Conservation (phyloP, 805 yeast genomes). For the Lipomyces kockii region DNA sequence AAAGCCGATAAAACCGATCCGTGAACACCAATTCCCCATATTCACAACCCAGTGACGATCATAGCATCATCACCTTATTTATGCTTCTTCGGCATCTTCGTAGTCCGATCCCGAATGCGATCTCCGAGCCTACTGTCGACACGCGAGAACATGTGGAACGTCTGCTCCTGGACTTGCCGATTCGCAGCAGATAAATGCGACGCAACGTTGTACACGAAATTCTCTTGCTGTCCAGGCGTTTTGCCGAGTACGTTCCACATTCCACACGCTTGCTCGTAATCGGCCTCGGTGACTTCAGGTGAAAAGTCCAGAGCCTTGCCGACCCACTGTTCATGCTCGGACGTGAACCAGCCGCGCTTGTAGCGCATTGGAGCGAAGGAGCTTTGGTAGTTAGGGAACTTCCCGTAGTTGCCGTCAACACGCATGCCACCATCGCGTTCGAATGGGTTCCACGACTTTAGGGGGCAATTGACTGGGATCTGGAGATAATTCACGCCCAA, state of each 20-base stretch:
- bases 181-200: slow-evolving; percentile 71
- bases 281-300: slow-evolving; percentile 58
- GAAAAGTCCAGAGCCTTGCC: slow-evolving; percentile 81
- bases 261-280: slow-evolving; percentile 75
- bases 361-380: slow-evolving; percentile 39
- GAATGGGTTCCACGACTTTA: slow-evolving; percentile 48
- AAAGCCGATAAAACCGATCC: background rate
- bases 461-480: slow-evolving; percentile 71
- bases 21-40: background rate
- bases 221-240: slow-evolving; percentile 80
- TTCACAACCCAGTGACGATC: background rate
- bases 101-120: slow-evolving; percentile 52
- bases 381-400: slow-evolving; percentile 53
- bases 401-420: slow-evolving; percentile 54
- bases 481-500: slow-evolving; percentile 71
- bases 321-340: slow-evolving; percentile 77
- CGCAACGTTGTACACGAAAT: slow-evolving; percentile 82
- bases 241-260: slow-evolving; percentile 79
- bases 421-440: slow-evolving; percentile 68
- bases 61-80: background rate
- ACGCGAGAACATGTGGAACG: slow-evolving; percentile 72
- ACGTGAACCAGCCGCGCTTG: slow-evolving; percentile 41
- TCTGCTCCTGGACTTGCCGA: slow-evolving; percentile 76
- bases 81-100: slow-evolving; percentile 13
- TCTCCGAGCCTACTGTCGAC: slow-evolving; percentile 72